Conservation (phyloP, 331 rosid genomes). For the Acacia concinna region DNA sequence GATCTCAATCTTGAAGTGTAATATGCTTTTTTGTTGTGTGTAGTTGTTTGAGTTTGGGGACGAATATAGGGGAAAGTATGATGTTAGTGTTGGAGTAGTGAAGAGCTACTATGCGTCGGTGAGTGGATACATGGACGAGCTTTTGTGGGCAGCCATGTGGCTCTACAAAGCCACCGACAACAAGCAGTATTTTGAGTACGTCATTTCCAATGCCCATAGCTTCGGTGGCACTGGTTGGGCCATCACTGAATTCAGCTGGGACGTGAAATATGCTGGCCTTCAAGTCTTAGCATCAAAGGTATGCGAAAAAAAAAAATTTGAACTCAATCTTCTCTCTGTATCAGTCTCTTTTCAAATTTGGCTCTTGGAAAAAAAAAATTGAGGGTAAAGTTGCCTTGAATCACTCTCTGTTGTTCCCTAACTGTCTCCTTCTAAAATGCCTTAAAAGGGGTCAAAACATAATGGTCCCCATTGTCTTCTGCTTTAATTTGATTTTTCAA, state of each 20-base stretch:
- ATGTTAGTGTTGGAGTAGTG: constrained; percentile 74
- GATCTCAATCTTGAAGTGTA: background rate
- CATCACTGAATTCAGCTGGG: constrained; percentile 97
- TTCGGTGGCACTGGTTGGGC: constrained; percentile 98
- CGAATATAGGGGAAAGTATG: constrained; percentile 83
- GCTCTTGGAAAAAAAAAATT: background rate
- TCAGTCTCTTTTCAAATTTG: background rate
- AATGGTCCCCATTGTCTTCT: constrained; percentile 14
- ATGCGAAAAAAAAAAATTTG: background rate
- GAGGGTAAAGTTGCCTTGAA: constrained; percentile 12
- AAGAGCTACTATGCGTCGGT: constrained; percentile 97
- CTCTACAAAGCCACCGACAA: constrained; percentile 97
- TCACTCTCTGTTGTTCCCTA: background rate
- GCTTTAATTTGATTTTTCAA: constrained; percentile 11
- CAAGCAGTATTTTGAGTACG: constrained; percentile 52
- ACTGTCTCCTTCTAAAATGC: background rate
- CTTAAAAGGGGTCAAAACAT: constrained; percentile 18
- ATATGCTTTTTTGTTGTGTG: background rate
- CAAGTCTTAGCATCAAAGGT: constrained; percentile 87
- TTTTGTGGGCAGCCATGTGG: constrained; percentile 98
- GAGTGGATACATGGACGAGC: constrained; percentile 95
- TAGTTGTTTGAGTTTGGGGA: constrained; percentile 93
- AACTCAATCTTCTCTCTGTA: background rate
- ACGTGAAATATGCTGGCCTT: constrained; percentile 90
- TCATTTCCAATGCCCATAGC: constrained; percentile 58